phyloP scores from a whole-genome alignment of 345 rosid genomes.

The Syzygium aqueum region DNA sequence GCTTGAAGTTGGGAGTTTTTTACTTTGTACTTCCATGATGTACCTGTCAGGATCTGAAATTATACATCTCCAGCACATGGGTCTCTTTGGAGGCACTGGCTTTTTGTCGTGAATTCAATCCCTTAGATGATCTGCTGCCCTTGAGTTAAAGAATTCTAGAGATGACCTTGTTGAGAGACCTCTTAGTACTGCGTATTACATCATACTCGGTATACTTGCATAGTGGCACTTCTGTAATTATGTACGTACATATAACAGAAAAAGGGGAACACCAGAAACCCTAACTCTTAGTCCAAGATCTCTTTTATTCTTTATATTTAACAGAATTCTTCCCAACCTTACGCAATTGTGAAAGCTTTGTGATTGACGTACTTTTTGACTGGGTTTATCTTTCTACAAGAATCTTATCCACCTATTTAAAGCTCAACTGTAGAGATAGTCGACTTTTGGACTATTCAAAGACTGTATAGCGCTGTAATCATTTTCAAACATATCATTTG shows the following conservation, averaged over 20 bases:
- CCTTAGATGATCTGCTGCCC: neutral
- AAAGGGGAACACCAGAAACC: neutral
- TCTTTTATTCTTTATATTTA: neutral
- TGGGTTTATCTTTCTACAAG: neutral
- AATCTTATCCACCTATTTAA: neutral
- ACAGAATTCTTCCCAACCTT: neutral
- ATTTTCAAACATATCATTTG: neutral
- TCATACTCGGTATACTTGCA: neutral
- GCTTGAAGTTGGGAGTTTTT: neutral
- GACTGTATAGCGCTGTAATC: neutral
- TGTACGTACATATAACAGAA: neutral
- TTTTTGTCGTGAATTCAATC: neutral
- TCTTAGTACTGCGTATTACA: neutral
- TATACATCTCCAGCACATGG: neutral
- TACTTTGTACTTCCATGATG: neutral
- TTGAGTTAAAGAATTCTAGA: neutral
- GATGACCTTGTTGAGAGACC: neutral
- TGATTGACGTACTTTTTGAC: neutral
- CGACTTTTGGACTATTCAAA: neutral
- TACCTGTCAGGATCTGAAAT: neutral
- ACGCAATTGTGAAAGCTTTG: neutral
- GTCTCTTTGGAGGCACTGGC: neutral
- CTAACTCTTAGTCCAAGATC: neutral
- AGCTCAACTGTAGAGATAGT: neutral
- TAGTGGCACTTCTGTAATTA: neutral